phyloP scores from a whole-genome alignment of 2,329 filamentous ascomycete genomes.

The Macroventuria anomochaeta region DNA sequence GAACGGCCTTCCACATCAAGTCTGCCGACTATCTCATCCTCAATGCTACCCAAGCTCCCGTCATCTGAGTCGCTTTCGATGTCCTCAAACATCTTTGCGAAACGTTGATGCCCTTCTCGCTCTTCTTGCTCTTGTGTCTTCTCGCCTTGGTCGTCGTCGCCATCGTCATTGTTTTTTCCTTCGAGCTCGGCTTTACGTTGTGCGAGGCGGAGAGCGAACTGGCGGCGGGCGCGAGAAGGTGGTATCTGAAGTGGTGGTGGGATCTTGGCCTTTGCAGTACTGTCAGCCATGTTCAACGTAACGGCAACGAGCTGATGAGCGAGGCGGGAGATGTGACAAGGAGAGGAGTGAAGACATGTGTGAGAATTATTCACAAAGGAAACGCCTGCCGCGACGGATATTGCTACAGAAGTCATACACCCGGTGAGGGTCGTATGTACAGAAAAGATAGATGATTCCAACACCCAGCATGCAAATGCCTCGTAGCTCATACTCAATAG shows the following conservation, averaged over 20 bases:
- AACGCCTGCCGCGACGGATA: constrained; percentile 32
- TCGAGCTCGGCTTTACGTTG: constrained; percentile 56
- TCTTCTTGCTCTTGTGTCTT: constrained; percentile 38
- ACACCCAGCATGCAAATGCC: constrained; percentile 21
- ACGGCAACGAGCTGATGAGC: constrained; percentile 12
- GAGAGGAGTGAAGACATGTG: constrained; percentile 1
- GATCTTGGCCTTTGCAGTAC: constrained; percentile 36
- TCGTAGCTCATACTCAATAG: constrained; percentile 21
- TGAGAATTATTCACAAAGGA: constrained; percentile 14
- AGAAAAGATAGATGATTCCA: constrained; percentile 15
- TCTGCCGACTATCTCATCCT: constrained; percentile 15
- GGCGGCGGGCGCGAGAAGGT: constrained; percentile 83
- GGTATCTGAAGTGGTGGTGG: constrained; percentile 75
- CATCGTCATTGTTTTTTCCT: constrained; percentile 23
- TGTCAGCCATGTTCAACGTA: constrained; percentile 51
- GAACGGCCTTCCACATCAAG: constrained; percentile 8
- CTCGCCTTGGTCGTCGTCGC: constrained; percentile 20
- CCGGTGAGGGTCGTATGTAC: constrained; percentile 39
- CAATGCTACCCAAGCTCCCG: constrained; percentile 15
- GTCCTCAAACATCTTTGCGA: constrained; percentile 44
- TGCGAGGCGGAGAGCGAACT: constrained; percentile 83
- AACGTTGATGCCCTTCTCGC: constrained; percentile 42
- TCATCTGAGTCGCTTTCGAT: constrained; percentile 44
- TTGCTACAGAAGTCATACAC: constrained; percentile 44
- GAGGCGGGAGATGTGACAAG: constrained; percentile 4